Conservation (phyloP, 371 early-diverging fungal genomes). For the Basidiobolus heterosporus region DNA sequence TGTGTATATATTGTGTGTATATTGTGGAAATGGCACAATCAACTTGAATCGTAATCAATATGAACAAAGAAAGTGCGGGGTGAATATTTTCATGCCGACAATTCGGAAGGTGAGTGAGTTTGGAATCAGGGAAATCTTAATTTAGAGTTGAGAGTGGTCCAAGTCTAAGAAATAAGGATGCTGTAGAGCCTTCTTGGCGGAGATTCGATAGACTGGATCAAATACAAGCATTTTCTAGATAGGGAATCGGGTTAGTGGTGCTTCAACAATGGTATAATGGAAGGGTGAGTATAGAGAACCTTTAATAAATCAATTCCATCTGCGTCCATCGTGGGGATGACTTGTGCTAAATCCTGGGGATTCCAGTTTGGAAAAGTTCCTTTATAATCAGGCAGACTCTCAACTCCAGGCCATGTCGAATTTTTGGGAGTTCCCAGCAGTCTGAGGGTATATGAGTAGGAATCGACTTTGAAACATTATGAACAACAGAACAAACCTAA, state of each 20-base stretch:
- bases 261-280: no score
- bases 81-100: no score
- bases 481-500: constrained; percentile 29
- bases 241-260: background rate
- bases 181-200: constrained; percentile 42
- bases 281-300: constrained; percentile 8
- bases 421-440: constrained; percentile 88
- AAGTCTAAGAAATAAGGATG: constrained; percentile 7
- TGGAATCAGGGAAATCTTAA: no score
- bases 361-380: constrained; percentile 53
- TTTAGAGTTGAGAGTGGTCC: background rate
- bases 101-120: no score
- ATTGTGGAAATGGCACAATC: no score
- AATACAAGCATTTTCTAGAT: constrained; percentile 51
- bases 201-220: constrained; percentile 62
- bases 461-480: no score
- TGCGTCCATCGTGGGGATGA: constrained; percentile 28
- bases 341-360: constrained; percentile 20
- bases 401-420: constrained; percentile 73
- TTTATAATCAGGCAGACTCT: constrained; percentile 68
- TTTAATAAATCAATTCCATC: constrained; percentile 48
- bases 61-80: no score
- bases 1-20: no score
- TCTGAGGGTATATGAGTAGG: background rate
- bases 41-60: no score